Percentiles rank a stretch among this genome's conserved stretches.
Evolutionary conservation across 768 basidiomycete genomes (phyloP).

Genomic region (Gloeostereum incarnatum): DNA sequence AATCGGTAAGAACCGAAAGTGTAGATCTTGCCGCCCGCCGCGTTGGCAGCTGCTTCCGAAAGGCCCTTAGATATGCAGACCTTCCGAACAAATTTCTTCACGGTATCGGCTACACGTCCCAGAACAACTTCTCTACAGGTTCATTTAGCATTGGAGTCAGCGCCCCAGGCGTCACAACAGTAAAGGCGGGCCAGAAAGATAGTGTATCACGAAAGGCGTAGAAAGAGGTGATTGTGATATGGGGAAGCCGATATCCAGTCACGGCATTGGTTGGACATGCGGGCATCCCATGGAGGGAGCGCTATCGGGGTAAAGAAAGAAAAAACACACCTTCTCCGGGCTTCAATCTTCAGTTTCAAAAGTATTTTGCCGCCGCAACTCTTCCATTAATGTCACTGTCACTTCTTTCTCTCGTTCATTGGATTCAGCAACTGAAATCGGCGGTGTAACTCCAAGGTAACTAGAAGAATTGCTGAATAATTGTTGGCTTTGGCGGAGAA

Average conservation of each 20-base stretch:
- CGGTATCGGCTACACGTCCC: constrained; percentile 79
- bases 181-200: no score
- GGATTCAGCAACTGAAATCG: constrained; percentile 72
- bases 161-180: no score
- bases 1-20: constrained; percentile 98
- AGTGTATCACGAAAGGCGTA: no score
- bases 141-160: no score
- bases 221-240: no score
- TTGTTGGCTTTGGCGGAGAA: no score
- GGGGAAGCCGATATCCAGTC: no score
- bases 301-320: background rate
- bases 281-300: constrained; percentile 8
- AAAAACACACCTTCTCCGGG: constrained; percentile 69
- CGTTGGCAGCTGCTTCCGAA: constrained; percentile 78
- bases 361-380: constrained; percentile 75
- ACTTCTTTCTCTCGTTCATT: constrained; percentile 76
- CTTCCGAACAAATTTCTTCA: constrained; percentile 87
- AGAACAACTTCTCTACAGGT: constrained; percentile 86
- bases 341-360: constrained; percentile 89
- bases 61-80: constrained; percentile 74
- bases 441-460: constrained; percentile 76
- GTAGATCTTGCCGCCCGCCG: constrained; percentile 97
- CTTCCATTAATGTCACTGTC: constrained; percentile 80
- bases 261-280: no score
- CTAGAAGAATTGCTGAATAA: no score